Evolutionary conservation across 2,329 filamentous ascomycete species (phyloP).

Genomic region (Nakataea oryzae): DNA sequence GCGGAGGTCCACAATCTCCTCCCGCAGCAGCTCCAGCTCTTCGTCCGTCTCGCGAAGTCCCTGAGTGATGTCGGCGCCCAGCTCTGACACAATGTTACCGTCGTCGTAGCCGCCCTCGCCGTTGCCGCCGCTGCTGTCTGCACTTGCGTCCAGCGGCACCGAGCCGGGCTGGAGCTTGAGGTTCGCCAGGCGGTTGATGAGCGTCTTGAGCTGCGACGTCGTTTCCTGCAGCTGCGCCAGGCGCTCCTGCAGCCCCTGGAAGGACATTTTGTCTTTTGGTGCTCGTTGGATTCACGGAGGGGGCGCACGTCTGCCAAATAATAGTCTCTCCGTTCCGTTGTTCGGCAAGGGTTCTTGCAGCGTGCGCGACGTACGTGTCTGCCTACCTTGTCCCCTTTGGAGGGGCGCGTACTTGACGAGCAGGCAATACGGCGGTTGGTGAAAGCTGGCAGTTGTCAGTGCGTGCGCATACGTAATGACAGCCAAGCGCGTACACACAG

Average conservation of each 20-base stretch:
- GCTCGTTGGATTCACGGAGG: not conserved
- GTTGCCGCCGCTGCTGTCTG: constrained; percentile 13
- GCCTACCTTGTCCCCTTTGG: not conserved
- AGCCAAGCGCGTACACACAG: too few species aligned
- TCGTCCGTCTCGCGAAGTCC: constrained; percentile 70
- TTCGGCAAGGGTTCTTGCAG: too few species aligned
- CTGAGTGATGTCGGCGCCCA: constrained; percentile 71
- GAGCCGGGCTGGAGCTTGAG: constrained; percentile 50
- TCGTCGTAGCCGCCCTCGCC: constrained; percentile 39
- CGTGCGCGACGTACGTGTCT: not conserved
- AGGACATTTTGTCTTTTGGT: constrained; percentile 32
- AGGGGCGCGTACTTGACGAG: not conserved
- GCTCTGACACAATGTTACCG: constrained; percentile 53
- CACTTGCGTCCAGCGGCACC: constrained; percentile 38
- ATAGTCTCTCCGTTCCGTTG: not conserved
- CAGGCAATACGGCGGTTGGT: not conserved
- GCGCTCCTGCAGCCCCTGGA: constrained; percentile 52
- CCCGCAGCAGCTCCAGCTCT: constrained; percentile 68
- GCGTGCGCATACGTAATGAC: too few species aligned
- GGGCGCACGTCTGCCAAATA: not conserved
- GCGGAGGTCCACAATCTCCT: constrained; percentile 65
- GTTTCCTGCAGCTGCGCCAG: constrained; percentile 50
- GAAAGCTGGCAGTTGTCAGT: not conserved
- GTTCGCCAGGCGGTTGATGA: constrained; percentile 48
- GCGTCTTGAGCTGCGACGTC: constrained; percentile 43